Percentiles rank a stretch among this genome's conserved stretches.
These are phyloP conservation scores for Tetrapisispora taiwanensis DNA, from an alignment of 805 yeast genomes.

Conservation along the genomic window DNA sequence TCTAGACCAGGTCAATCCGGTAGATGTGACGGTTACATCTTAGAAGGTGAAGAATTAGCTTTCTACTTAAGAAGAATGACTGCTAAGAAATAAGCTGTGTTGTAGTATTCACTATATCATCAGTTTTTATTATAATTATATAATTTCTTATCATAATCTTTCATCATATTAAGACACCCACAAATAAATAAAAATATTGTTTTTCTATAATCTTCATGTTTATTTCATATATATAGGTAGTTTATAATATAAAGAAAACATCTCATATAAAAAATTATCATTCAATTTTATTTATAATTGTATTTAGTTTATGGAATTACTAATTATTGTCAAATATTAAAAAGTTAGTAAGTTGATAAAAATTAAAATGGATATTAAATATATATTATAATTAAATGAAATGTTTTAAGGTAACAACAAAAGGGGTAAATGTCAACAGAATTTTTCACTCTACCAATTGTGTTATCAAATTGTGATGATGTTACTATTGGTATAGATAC, in stretches of 20 bases:
- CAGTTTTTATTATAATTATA: conserved; percentile 2
- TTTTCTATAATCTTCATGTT: conserved; percentile 5
- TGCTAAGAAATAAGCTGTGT: conserved; percentile 79
- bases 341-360: too few relatives aligned
- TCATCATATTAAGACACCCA: conserved; percentile 4
- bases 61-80: conserved; percentile 99
- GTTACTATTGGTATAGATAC: conserved; percentile 21
- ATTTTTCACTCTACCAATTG: not conserved
- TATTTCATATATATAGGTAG: conserved; percentile 2
- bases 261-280: not conserved
- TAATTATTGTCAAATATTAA: too few relatives aligned
- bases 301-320: too few relatives aligned
- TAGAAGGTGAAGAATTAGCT: conserved; percentile 99
- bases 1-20: conserved; percentile 99
- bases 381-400: too few relatives aligned
- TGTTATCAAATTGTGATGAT: conserved; percentile 6
- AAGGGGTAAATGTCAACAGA: not conserved
- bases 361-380: too few relatives aligned
- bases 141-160: conserved; percentile 4
- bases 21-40: conserved; percentile 99
- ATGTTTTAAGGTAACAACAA: too few relatives aligned
- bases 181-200: conserved; percentile 3
- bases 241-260: conserved; percentile 2
- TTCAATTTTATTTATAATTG: too few relatives aligned
- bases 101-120: not conserved